Percentiles rank a stretch among this genome's conserved stretches.
These are phyloP conservation scores for Cyphellophora attinorum DNA, from an alignment of 2,329 filamentous ascomycete species.

Conservation along the genomic window DNA sequence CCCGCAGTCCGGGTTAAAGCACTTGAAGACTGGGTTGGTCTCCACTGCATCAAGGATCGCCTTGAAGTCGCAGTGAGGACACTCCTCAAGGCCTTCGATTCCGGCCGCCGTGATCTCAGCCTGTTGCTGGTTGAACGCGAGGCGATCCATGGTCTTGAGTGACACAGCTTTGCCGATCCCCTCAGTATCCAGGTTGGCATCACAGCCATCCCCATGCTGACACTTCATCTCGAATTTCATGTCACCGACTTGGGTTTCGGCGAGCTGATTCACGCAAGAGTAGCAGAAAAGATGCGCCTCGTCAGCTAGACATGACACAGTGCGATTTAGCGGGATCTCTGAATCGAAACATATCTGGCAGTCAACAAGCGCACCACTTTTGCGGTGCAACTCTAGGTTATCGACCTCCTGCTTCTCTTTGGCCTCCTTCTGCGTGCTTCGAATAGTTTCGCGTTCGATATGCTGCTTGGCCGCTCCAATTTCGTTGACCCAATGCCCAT, in stretches of 20 bases:
- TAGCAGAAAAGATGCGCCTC: slow-evolving; percentile 59
- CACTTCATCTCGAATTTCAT: slow-evolving; percentile 61
- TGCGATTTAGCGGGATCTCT: slow-evolving; percentile 50
- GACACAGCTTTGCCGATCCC: slow-evolving; percentile 13
- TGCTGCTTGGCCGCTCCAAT: slow-evolving; percentile 21
- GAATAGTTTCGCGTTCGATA: slow-evolving; percentile 11
- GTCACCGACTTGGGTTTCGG: slow-evolving; percentile 59
- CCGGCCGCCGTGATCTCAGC: slow-evolving; percentile 58
- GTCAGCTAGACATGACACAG: slow-evolving; percentile 57
- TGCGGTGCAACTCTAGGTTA: slow-evolving; percentile 29
- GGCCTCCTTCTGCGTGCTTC: slow-evolving; percentile 12
- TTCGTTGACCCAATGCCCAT: slow-evolving; percentile 18
- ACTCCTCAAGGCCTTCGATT: slow-evolving; percentile 63
- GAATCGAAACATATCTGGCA: slow-evolving; percentile 68
- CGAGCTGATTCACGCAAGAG: slow-evolving; percentile 54
- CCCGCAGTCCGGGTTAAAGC: slow-evolving; percentile 56
- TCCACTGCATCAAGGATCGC: slow-evolving; percentile 61
- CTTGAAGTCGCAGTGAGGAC: slow-evolving; percentile 75
- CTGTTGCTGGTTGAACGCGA: slow-evolving; percentile 64
- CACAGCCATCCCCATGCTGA: slow-evolving; percentile 60
- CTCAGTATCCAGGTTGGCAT: slow-evolving; percentile 28
- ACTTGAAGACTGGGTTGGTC: slow-evolving; percentile 63
- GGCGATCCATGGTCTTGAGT: slow-evolving; percentile 45
- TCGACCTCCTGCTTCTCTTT: slow-evolving; percentile 21
- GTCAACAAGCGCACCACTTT: slow-evolving; percentile 49